These are phyloP conservation scores for Globisporangium uncinulatum DNA, from an alignment of 352 stramenopile genomes.

Conservation along the genomic window DNA sequence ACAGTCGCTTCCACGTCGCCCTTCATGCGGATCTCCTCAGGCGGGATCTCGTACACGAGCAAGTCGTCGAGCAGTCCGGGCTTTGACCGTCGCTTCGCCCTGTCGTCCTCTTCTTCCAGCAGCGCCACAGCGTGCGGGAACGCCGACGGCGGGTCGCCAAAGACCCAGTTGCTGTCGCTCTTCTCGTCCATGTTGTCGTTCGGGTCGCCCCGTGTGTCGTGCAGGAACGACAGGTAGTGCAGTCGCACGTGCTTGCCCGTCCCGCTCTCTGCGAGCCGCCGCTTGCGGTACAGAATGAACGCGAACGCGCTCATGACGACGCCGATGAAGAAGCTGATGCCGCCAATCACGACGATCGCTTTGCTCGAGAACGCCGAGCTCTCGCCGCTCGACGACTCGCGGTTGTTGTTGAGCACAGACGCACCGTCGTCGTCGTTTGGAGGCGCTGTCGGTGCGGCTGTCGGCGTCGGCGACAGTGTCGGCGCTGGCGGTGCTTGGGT, in stretches of 20 bases:
- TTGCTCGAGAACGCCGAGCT: conserved; percentile 31
- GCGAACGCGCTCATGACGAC: conserved; percentile 31
- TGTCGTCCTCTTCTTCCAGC: conserved; percentile 47
- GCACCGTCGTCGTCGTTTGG: no score
- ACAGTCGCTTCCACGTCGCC: conserved; percentile 6
- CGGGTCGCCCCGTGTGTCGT: conserved; percentile 20
- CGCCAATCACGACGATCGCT: conserved; percentile 43
- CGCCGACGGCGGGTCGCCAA: conserved; percentile 27
- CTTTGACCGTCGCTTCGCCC: conserved; percentile 12
- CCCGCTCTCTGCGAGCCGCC: conserved; percentile 5
- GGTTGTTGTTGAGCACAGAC: no score
- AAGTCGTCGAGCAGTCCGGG: conserved; percentile 59
- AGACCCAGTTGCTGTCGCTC: conserved; percentile 41
- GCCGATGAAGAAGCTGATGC: conserved; percentile 40
- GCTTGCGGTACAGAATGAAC: conserved; percentile 30
- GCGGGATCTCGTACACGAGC: conserved; percentile 69
- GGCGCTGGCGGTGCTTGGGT: no score
- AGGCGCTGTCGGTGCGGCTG: no score
- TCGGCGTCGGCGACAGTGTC: no score
- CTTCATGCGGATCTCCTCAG: conserved; percentile 39
- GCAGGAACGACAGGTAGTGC: conserved; percentile 23
- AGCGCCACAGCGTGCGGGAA: conserved; percentile 43
- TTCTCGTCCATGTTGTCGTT: conserved; percentile 34
- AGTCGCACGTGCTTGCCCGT: conserved; percentile 16
- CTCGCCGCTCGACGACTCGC: no score